Percentiles rank a stretch among this genome's conserved stretches.
These are phyloP conservation scores for Tolypocladium sp. DNA, from an alignment of 2,329 filamentous ascomycete species.

Conservation along the genomic window DNA sequence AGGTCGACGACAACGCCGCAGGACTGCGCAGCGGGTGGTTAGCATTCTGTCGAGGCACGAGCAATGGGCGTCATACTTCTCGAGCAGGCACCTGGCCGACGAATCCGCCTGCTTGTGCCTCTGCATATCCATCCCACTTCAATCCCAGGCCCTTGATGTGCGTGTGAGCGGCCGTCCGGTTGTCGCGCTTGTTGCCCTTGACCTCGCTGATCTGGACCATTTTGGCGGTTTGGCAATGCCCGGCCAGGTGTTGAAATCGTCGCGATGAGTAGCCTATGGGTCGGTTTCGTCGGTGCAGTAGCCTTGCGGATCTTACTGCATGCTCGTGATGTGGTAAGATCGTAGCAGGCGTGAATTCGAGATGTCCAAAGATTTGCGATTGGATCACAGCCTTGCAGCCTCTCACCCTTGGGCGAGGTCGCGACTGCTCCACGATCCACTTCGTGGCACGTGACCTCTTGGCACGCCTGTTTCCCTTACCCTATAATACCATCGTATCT, in stretches of 20 bases:
- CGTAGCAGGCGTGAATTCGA: neutral
- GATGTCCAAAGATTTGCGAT: slow-evolving; percentile 18
- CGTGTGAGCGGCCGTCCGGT: slow-evolving; percentile 91
- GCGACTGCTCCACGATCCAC: slow-evolving; percentile 11
- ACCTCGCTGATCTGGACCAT: slow-evolving; percentile 93
- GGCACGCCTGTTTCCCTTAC: neutral
- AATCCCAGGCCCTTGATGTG: slow-evolving; percentile 95
- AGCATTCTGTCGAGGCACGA: slow-evolving; percentile 5
- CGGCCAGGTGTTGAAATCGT: neutral
- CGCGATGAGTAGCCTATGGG: slow-evolving; percentile 4
- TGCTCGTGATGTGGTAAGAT: neutral
- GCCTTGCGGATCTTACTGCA: neutral
- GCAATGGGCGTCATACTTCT: slow-evolving; percentile 52
- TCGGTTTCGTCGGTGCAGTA: neutral
- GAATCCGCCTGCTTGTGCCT: slow-evolving; percentile 72
- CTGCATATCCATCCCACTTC: slow-evolving; percentile 75
- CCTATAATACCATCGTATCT: neutral
- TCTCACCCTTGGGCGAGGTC: slow-evolving; percentile 14
- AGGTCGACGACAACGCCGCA: slow-evolving; percentile 94
- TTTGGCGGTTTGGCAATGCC: slow-evolving; percentile 23
- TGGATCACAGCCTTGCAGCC: slow-evolving; percentile 16
- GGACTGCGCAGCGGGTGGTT: slow-evolving; percentile 47
- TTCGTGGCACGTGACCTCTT: slow-evolving; percentile 17
- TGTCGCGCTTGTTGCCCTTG: slow-evolving; percentile 89
- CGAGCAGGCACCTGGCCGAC: slow-evolving; percentile 80